Percentiles rank a stretch among this genome's conserved stretches.
Evolutionary conservation across 352 stramenopile species (phyloP).

Genomic region (Phytophthora uliginosa): DNA sequence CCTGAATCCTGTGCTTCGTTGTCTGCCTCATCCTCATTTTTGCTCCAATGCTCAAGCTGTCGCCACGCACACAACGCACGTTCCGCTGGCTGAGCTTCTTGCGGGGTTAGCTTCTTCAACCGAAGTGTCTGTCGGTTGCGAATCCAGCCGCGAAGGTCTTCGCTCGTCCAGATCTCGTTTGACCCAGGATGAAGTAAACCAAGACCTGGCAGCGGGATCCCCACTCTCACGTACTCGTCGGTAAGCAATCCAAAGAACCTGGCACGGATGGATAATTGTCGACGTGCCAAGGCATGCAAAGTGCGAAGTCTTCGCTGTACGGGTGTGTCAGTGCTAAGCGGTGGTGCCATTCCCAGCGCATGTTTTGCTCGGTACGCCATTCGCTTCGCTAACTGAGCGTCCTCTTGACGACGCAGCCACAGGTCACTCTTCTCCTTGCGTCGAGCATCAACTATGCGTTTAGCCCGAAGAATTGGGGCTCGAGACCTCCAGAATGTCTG

Average conservation of each 20-base stretch:
- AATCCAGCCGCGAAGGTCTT: conserved; percentile 68
- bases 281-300: conserved; percentile 59
- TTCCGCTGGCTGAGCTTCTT: conserved; percentile 31
- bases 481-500: conserved; percentile 63
- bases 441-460: conserved; percentile 25
- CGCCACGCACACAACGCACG: conserved; percentile 43
- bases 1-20: background rate
- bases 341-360: conserved; percentile 48
- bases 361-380: conserved; percentile 50
- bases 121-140: conserved; percentile 58
- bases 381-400: conserved; percentile 41
- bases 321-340: conserved; percentile 52
- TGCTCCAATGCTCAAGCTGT: conserved; percentile 40
- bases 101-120: conserved; percentile 28
- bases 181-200: conserved; percentile 34
- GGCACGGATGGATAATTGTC: conserved; percentile 58
- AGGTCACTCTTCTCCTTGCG: conserved; percentile 37
- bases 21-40: background rate
- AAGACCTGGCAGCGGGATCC: conserved; percentile 65
- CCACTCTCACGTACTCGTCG: conserved; percentile 71
- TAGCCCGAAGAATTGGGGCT: conserved; percentile 46
- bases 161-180: conserved; percentile 51
- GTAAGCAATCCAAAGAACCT: conserved; percentile 66
- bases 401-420: conserved; percentile 53
- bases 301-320: conserved; percentile 51